Conservation (phyloP, 1,284 basidiomycete genomes). For the Melampsora larici-populina region DNA sequence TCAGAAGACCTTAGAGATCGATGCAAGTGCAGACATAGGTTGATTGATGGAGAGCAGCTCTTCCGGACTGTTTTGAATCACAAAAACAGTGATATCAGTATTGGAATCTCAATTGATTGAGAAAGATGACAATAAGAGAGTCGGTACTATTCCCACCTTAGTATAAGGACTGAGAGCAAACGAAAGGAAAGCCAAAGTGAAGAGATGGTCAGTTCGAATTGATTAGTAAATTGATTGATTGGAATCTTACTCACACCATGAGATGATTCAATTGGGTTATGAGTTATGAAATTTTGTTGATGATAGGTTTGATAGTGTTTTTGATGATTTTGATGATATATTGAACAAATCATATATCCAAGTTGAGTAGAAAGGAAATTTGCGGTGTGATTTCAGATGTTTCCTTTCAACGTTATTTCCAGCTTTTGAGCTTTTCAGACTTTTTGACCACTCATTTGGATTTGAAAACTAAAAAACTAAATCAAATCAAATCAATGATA, state of each 20-base stretch:
- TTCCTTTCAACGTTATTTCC: too few species aligned
- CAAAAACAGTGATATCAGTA: conserved; percentile 14
- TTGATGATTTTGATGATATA: too few species aligned
- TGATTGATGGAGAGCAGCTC: conserved; percentile 87
- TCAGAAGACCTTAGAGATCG: conserved; percentile 83
- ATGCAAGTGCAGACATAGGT: conserved; percentile 81
- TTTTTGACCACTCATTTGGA: too few species aligned
- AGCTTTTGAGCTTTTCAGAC: too few species aligned
- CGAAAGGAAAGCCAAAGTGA: background rate
- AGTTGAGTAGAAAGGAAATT: too few species aligned
- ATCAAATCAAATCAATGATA: too few species aligned
- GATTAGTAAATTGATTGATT: background rate
- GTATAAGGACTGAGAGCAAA: conserved; percentile 59
- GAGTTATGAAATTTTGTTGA: too few species aligned
- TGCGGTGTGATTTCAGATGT: too few species aligned
- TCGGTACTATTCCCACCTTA: too few species aligned
- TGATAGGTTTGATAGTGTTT: too few species aligned
- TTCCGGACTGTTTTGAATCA: conserved; percentile 64
- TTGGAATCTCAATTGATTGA: background rate
- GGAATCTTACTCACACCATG: background rate
- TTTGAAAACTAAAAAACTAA: too few species aligned
- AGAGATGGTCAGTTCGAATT: background rate
- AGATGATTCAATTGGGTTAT: background rate
- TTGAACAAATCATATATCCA: too few species aligned
- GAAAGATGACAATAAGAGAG: background rate